Base-by-base conservation (phyloP, 2,329 filamentous ascomycete genomes). In the Fusarium udum region DNA sequence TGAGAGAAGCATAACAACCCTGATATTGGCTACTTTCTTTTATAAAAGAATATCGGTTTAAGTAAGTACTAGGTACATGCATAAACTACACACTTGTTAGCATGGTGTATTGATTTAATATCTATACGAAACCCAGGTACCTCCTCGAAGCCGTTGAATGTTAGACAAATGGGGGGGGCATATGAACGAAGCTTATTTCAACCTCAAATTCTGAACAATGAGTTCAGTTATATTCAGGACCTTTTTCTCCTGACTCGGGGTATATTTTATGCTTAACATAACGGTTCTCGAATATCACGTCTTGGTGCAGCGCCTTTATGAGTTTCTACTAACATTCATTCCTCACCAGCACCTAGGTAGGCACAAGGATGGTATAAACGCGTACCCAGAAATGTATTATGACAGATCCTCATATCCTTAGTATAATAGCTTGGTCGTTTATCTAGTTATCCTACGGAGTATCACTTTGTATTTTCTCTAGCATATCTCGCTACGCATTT, bases 161-260 rank as follows among this genome's bases (percentile, higher is more conserved):
- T 69, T 56, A 10, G 46, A 46, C 43, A 57, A 34, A 55, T 46
- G 48, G 45, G 55, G 37, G 28, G 55, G 37, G 28, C 37, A 39
- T 22, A 40, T 26, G 14, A 34, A n/a, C 26, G 24, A 67, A 61
- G 67, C 63, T 68, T 71, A 64, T 68, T 71, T 59, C 32, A 56
- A 68, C 71, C 31, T 68, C 49, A 39, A 39, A 52, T 22, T 52
- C 45, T 20, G 24, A 37, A 32, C 20, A 22, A 14, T 34, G 11
- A 10, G 8, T 37, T 22, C 7, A 13, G 26, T 18, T 9, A 8
- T 13, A 11, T 42, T 16, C 22, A 37, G 6, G 6, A 10, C 9
- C 22, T 45, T 28, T n/a, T 6, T 7, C 15, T 31, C 24, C n/a
- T 12, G 20, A 18, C 2, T 7, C 24, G 26, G 32, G 24, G 34